Evolutionary conservation across 2,329 filamentous ascomycete genomes (phyloP).

Genomic region (Curvularia sp.): DNA sequence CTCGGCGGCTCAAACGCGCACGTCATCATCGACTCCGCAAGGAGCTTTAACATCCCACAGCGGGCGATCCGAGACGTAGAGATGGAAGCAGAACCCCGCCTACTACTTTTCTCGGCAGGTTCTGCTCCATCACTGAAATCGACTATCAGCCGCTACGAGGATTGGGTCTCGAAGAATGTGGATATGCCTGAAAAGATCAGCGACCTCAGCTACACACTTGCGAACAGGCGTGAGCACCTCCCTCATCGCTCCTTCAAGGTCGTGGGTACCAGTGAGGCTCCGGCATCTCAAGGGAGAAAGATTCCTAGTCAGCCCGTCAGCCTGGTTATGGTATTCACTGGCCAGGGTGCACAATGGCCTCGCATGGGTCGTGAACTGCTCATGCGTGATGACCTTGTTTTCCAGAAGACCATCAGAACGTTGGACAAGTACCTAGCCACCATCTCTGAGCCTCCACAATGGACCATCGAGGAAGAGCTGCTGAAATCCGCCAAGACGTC

Average conservation of each 20-base stretch:
- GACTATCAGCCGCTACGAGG: background rate
- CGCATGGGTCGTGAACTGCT: constrained; percentile 24
- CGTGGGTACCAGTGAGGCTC: background rate
- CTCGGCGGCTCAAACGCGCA: constrained; percentile 25
- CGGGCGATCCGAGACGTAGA: background rate
- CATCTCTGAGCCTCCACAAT: constrained; percentile 8
- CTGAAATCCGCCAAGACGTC: constrained; percentile 9
- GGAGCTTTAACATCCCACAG: constrained; percentile 1
- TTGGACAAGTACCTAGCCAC: constrained; percentile 14
- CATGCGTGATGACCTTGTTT: constrained; percentile 5
- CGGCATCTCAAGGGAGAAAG: background rate
- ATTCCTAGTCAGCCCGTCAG: background rate
- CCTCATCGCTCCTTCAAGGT: constrained; percentile 21
- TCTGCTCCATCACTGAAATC: constrained; percentile 18
- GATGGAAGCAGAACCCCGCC: constrained; percentile 3
- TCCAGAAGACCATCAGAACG: constrained; percentile 6
- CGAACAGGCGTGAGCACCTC: constrained; percentile 18
- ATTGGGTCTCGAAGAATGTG: background rate
- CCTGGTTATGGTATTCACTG: constrained; percentile 33
- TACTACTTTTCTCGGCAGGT: constrained; percentile 31
- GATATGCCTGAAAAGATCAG: background rate
- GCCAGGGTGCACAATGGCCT: constrained; percentile 37
- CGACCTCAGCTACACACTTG: constrained; percentile 29
- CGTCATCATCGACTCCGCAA: constrained; percentile 22
- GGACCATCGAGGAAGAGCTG: constrained; percentile 24